These are phyloP conservation scores for Fusarium haematococcum DNA, from an alignment of 2,329 filamentous ascomycete species.

Conservation along the genomic window DNA sequence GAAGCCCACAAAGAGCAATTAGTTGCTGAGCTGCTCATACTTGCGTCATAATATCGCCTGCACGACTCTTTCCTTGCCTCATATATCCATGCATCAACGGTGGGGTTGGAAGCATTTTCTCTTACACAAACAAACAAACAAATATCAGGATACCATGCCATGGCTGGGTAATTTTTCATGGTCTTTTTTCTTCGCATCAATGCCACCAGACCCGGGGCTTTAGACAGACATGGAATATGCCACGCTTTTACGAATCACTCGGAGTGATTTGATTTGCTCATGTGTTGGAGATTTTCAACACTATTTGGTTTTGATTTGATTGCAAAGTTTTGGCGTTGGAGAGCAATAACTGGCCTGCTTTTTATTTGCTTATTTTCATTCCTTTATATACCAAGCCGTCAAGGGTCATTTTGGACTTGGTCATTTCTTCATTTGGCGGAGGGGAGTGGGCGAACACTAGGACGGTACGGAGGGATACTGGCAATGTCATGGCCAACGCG, in stretches of 20 bases:
- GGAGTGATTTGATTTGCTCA: constrained; percentile 28
- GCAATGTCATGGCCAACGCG: constrained; percentile 19
- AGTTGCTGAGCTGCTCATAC: background rate
- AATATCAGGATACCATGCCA: constrained; percentile 17
- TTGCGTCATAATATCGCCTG: constrained; percentile 8
- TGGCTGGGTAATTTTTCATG: constrained; percentile 16
- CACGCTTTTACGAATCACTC: constrained; percentile 24
- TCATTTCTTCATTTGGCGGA: constrained; percentile 3
- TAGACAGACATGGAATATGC: constrained; percentile 11
- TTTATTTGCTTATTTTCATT: constrained; percentile 19
- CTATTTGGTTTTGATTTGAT: constrained; percentile 17
- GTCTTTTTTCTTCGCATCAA: constrained; percentile 23
- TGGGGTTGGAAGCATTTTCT: constrained; percentile 29
- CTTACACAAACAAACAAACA: constrained; percentile 5
- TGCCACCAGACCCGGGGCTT: constrained; percentile 7
- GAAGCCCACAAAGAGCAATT: constrained; percentile 3
- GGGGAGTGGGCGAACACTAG: constrained; percentile 7
- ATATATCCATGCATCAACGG: constrained; percentile 8
- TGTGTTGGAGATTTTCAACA: constrained; percentile 32
- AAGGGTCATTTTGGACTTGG: constrained; percentile 9
- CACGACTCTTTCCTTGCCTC: constrained; percentile 17
- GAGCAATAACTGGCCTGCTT: constrained; percentile 23
- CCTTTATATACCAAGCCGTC: constrained; percentile 15
- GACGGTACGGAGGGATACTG: constrained; percentile 27
- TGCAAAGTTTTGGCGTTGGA: constrained; percentile 38